Base-by-base conservation (phyloP, 1,139 yeast species). In the Sugiyamaella paludigena region DNA sequence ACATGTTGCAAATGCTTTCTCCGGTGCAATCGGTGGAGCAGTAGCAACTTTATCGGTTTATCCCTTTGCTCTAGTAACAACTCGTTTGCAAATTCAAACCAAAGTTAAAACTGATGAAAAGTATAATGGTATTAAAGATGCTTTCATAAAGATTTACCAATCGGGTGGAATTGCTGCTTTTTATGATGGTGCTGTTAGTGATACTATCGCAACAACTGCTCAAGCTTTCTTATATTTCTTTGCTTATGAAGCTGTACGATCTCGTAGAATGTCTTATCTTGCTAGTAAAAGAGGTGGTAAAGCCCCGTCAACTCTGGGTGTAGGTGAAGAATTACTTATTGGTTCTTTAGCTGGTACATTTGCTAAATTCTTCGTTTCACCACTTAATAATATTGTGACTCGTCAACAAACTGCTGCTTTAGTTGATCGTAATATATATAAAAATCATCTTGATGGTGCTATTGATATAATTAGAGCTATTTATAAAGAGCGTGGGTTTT, bases 181-280 rank as follows among this genome's bases (percentile, higher is more conserved):
- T 56, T 89, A 88, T 69, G 83, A 86, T 65, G 97, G 97, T n/a
- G 66, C 65, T 1, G 56, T 58, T 6, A 61, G 61, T 39, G 69
- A 65, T 46, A 54, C 65, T 4, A 50, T 63, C 0, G 67, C 69
- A 7, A 63, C 67, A 16, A 55, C 61, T 53, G 51, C 62, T 26
- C 66, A 67, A 38, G 65, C 70, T 24, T 66, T 66, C 47, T 58
- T 66, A 41, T 65, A 88, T 85, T 62, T 75, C 83, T 53, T 92
- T 91, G 50, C 96, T 87, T 55, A 87, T 84, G 67, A 77, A 82
- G 67, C 85, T 81, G 89, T 48, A 89, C 94, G 64, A 83, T 86
- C 75, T 77, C 91, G 76, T 87, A 94, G 57, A 80, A 88, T 58
- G 80, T 84, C 69, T 79, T 85, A 65, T 87, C 92, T 53, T 61